Conservation (phyloP, 495 filamentous ascomycete genomes). For the Penicillium lividum region DNA sequence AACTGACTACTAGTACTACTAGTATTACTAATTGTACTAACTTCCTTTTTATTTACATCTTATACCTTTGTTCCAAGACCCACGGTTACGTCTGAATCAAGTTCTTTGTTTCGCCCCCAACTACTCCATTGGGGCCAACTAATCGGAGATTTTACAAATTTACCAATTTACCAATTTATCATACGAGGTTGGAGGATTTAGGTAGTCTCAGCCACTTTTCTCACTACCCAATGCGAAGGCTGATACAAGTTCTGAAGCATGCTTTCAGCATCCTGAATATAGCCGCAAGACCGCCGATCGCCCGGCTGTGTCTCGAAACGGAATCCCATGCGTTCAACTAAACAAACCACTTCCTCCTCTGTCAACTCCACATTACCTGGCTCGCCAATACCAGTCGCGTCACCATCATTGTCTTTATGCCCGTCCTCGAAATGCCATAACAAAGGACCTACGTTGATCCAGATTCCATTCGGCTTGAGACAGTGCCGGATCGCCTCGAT, state of each 20-base stretch:
- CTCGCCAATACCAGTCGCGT: constrained; percentile 63
- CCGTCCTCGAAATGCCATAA: constrained; percentile 82
- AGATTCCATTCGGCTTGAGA: constrained; percentile 73
- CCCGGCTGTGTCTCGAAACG: constrained; percentile 54
- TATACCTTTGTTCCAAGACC: background rate
- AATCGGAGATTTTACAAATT: background rate
- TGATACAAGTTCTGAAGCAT: constrained; percentile 82
- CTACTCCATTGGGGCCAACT: background rate
- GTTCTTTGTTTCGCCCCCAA: constrained; percentile 17
- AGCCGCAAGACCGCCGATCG: constrained; percentile 63
- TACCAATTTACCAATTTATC: too few relatives aligned
- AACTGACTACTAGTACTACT: too few relatives aligned
- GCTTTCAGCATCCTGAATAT: constrained; percentile 79
- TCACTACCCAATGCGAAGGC: constrained; percentile 80
- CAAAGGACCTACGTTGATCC: constrained; percentile 88
- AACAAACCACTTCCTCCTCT: constrained; percentile 77
- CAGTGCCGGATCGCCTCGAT: constrained; percentile 79
- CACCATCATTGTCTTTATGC: constrained; percentile 27
- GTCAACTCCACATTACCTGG: constrained; percentile 84
- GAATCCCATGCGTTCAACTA: constrained; percentile 80
- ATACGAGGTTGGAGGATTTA: background rate
- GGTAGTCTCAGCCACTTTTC: constrained; percentile 48
- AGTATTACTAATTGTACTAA: too few relatives aligned
- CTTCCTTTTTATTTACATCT: background rate
- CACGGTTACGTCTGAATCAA: constrained; percentile 1